Evolutionary conservation across 352 stramenopile genomes (phyloP), one percentile per base, ranked within the genome.

Genomic region (Pseudoperonospora humuli): DNA sequence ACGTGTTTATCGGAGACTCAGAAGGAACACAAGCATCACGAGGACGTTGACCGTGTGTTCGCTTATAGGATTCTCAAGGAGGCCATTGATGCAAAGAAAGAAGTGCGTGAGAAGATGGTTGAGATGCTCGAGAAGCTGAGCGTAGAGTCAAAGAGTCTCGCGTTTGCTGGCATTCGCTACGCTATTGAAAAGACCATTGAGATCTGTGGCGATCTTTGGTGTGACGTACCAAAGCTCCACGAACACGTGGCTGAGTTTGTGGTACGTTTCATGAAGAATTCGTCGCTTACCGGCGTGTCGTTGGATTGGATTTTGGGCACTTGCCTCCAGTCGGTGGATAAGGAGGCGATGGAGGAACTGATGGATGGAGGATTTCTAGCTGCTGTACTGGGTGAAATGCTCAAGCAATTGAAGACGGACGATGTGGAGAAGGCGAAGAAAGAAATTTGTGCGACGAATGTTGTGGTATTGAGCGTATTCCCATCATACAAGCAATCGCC

Each of bases 141-240:
- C 17, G 29, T 85, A 9, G 74, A 83, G 50, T 80, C 73, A 40
- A 70, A 74, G 24, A 71, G 54, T 14, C 37, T 92, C 3, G 64
- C 67, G 14, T 75, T 70, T 46, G 69, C 75, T 3, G 70, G 64
- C 10, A 67, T 92, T 14, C 68, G 65, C 24, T 72, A 69, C 24
- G 72, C 60, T 14, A 67, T 89, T 28, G 66, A 75, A 33, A 75
- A 84, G 44, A 71, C 64, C 35, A 50, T 88, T 21, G 68, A 73
- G 40, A 20, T 83, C 3, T 73, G 61, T 6, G 69, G 65, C n/a
- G 71, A 88, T 46, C 38, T 90, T 15, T 84, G 68, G 73, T 92
- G 77, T 38, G 80, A 92, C 42, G 80, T 92, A 9, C 80, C 80
- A 1, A 92, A 87, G 64, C 63, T 87, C 4, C 72, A 84, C 42